Base-by-base conservation (phyloP, 1,284 basidiomycete species). In the Cryptococcus hybrid region DNA sequence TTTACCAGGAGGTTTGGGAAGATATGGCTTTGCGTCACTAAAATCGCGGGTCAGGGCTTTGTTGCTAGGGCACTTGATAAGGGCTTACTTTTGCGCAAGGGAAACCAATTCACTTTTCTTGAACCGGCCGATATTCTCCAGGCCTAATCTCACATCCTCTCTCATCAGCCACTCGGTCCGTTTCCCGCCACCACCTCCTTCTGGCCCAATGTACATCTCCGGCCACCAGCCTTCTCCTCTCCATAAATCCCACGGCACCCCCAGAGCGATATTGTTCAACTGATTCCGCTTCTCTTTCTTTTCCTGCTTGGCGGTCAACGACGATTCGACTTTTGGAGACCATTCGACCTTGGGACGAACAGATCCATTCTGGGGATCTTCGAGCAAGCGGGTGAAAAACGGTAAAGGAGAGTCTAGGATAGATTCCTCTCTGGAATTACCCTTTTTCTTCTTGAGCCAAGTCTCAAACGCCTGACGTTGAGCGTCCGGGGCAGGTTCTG, bases 211-310 rank as follows among this genome's bases (percentile, higher is more conserved):
- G 50, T 61, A 72, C 66, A 72, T 70, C 58, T 75, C 75, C 2
- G 69, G 68, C 66, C 68, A 75, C 71, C 73, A 78, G 3, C 66
- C 70, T 53, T 78, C 75, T 2, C 77, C 77, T 58, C 65, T 60
- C 77, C 77, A 78, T 6, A 59, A 55, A 47, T 74, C 59, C 70
- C 70, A 71, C 4, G 74, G 74, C 3, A 49, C 15, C 7, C 58
- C 54, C 15, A 61, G 39, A 9, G 59, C 51, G 30, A 58, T 55
- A 60, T 47, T 45, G 35, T 11, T 48, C 34, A 39, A 11, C 46
- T 45, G 34, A 40, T 46, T 50, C 35, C 58, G 44, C 40, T 51
- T 56, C 47, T 46, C 42, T 6, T 53, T 39, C 54, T 56, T 53
- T 39, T 54, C 52, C 6, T 44, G 44, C 34, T 51, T 24, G 36